phyloP scores from a whole-genome alignment of 208 protist genomes.

The Phytomonas sp. region DNA sequence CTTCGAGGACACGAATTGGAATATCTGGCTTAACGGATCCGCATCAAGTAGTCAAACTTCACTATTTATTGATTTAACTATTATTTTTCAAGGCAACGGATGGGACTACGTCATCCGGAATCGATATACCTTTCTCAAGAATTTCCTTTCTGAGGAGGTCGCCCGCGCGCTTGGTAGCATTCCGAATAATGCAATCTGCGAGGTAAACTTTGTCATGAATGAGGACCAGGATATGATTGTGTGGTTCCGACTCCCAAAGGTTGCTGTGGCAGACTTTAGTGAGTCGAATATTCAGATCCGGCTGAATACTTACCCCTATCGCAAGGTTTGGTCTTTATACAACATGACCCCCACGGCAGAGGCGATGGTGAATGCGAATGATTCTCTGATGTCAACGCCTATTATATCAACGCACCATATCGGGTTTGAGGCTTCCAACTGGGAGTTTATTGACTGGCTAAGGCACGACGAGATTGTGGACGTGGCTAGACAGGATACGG shows the following conservation, averaged over 20 bases:
- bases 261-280: neutral
- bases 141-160: neutral
- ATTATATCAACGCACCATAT: constrained; percentile 22
- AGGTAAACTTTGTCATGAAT: neutral
- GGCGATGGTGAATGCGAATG: neutral
- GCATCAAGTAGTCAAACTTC: neutral
- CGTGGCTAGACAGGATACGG: constrained; percentile 29
- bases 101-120: neutral
- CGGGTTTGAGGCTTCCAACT: constrained; percentile 44
- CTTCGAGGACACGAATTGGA: neutral
- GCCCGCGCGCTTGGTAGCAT: neutral
- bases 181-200: neutral
- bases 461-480: constrained; percentile 26
- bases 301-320: constrained; percentile 30
- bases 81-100: neutral
- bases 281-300: constrained; percentile 12
- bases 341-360: neutral
- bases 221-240: neutral
- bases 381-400: neutral
- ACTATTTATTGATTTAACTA: neutral
- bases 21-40: neutral
- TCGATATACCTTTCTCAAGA: neutral
- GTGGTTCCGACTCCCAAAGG: neutral
- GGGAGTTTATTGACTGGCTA: constrained; percentile 27
- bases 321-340: constrained; percentile 35